These are phyloP conservation scores for Delonix regia DNA, from an alignment of 306 rosid genomes.

Conservation along the genomic window DNA sequence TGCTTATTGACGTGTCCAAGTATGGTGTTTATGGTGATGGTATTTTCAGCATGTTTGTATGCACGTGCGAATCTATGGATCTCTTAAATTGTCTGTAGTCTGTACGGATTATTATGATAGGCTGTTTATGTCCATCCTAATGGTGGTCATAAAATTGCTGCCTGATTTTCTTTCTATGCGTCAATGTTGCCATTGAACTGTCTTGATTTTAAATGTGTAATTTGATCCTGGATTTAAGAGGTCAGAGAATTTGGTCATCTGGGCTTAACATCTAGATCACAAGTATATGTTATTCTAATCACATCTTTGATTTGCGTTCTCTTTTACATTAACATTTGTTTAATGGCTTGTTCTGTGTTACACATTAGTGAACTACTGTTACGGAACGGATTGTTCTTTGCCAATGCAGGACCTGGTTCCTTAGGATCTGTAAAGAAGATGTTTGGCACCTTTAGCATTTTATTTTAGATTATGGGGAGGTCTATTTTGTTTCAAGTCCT, in stretches of 20 bases:
- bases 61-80: neutral
- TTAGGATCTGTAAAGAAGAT: neutral
- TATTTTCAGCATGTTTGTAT: neutral
- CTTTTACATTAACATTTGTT: neutral
- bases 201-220: neutral
- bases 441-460: neutral
- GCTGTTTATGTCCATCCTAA: neutral
- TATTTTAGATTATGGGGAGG: neutral
- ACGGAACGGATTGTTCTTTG: neutral
- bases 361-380: neutral
- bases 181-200: neutral
- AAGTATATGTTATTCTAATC: neutral
- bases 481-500: neutral
- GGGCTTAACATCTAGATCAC: neutral
- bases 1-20: neutral
- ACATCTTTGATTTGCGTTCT: neutral
- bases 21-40: neutral
- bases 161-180: neutral
- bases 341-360: neutral
- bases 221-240: neutral
- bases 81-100: neutral
- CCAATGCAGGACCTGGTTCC: neutral
- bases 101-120: neutral
- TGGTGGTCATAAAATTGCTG: neutral
- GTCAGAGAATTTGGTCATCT: conserved; percentile 1